Percentiles rank a stretch among this genome's conserved stretches.
Evolutionary conservation across 768 basidiomycete genomes (phyloP).

Genomic region (Auricularia sp.): DNA sequence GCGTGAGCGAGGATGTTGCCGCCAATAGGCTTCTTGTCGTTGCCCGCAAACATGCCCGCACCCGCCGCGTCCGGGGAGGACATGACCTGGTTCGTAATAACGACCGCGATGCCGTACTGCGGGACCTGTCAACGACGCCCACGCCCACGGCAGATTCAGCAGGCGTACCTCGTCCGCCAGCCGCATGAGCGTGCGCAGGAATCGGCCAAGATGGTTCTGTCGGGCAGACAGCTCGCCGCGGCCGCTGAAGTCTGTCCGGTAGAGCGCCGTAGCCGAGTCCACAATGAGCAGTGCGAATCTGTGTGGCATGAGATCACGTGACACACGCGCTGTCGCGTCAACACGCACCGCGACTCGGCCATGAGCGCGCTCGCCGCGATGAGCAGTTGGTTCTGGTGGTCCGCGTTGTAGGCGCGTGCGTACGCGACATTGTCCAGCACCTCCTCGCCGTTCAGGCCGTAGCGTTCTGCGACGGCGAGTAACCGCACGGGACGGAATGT

Average conservation of each 20-base stretch:
- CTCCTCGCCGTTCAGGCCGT: slow-evolving; percentile 95
- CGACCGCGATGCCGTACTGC: slow-evolving; percentile 95
- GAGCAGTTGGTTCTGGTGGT: slow-evolving; percentile 86
- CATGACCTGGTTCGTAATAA: slow-evolving; percentile 97
- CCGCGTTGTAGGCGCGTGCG: slow-evolving; percentile 96
- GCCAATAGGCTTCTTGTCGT: slow-evolving; percentile 97
- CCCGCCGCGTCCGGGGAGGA: slow-evolving; percentile 88
- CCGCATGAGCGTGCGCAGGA: slow-evolving; percentile 83
- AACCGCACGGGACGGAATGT: slow-evolving; percentile 96
- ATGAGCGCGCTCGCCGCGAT: slow-evolving; percentile 95
- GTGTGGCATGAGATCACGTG: neutral
- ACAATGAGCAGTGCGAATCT: slow-evolving; percentile 96
- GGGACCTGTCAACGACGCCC: slow-evolving; percentile 5
- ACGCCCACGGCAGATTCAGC: neutral
- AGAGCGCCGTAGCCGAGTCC: slow-evolving; percentile 92
- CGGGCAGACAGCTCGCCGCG: slow-evolving; percentile 91
- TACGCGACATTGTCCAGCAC: slow-evolving; percentile 98
- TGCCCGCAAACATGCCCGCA: slow-evolving; percentile 76
- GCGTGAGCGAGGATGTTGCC: slow-evolving; percentile 99
- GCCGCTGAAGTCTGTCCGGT: slow-evolving; percentile 91
- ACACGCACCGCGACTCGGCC: slow-evolving; percentile 84
- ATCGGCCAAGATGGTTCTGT: slow-evolving; percentile 93
- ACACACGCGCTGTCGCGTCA: neutral
- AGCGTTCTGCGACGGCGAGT: slow-evolving; percentile 89
- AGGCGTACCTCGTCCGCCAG: slow-evolving; percentile 84